Base-by-base conservation (phyloP, 192 early-diverging fungal genomes). In the Coemansia sp. region DNA sequence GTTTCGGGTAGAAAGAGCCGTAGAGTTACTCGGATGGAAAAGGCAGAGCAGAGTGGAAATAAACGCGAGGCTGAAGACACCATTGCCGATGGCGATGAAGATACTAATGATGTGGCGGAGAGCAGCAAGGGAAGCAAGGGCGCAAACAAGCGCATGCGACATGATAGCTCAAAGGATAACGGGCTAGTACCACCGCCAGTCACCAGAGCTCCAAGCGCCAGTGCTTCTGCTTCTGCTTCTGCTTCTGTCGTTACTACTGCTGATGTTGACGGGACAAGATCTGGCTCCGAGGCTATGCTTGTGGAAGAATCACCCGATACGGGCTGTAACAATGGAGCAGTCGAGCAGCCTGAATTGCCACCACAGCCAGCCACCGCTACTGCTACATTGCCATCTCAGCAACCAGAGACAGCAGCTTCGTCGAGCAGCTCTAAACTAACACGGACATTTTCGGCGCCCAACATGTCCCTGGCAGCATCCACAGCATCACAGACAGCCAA, bases 11-110 rank as follows among this genome's bases (percentile, higher is more conserved):
- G 84, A 60, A 78, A 85, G 37, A 87, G 86, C 27, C 79, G 93
- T 3, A 77, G 93, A 9, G 83, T 86, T 3, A 79, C 81, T 5
- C 72, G 90, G 41, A 77, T 85, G 48, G 88, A 90, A 57, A 89
- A 91, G 70, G 58, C 71, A 9, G 61, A 64, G 45, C 26, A 3
- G 26, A 3, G 11, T n/a, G n/a, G n/a, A n/a, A n/a, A n/a, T n/a
- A n/a, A n/a, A n/a, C n/a, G n/a, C n/a, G n/a, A n/a, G n/a, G n/a
- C n/a, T n/a, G n/a, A n/a, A n/a, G n/a, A n/a, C n/a, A n/a, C n/a
- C n/a, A n/a, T 23, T 5, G 41, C 20, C 8, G 41, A 24, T 5
- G 41, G 41, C 14, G 20, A 23, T 1, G 20, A 17, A 10, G 25
- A 40, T 6, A 8, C n/a, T 38, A 38, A 38, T 18, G 14, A 18